Evolutionary conservation across 1,284 basidiomycete genomes (phyloP), one percentile per base, ranked within the genome.

Genomic region (Apiotrichum mycotoxinovorans): DNA sequence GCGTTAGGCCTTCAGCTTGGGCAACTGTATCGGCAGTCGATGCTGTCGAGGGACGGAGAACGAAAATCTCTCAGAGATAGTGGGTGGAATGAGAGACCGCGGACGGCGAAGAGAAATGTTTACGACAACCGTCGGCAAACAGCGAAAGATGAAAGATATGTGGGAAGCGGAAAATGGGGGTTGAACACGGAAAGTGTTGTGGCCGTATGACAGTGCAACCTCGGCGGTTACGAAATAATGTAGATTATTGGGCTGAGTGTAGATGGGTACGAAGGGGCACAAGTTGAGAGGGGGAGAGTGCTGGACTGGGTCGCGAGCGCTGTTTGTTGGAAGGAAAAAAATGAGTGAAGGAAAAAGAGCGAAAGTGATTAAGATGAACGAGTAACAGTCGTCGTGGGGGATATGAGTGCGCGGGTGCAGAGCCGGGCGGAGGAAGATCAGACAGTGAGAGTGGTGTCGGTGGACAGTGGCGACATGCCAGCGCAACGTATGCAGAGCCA

Each of bases 301-400:
- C 87, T 87, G 87, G 83, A 85, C 87, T 90, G 90, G 89, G 90
- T 91, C 90, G 89, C 89, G 90, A 92, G 88, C 85, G 83, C 87
- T 90, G 76, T 60, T 55, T 55, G 26, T 50, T 43, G 34, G 33
- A 48, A 48, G 5, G 17, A 26, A 34, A 47, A 26, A 15, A 34
- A 22, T 12, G n/a, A n/a, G n/a, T n/a, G n/a, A 46, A n/a, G 9
- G 15, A 17, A 4, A 34, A 27, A 15, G 30, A 46, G 18, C 17
- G n/a, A 43, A 54, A 35, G 18, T 44, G 37, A 55, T 35, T 25
- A 27, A n/a, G 40, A 11, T 25, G 14, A n/a, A 14, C 37, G n/a
- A n/a, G n/a, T n/a, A n/a, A n/a, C n/a, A n/a, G n/a, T n/a, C n/a
- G n/a, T n/a, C n/a, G n/a, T n/a, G n/a, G n/a, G n/a, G n/a, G n/a